Conservation (phyloP, 2,329 filamentous ascomycete genomes). For the Aschersonia sp. region DNA sequence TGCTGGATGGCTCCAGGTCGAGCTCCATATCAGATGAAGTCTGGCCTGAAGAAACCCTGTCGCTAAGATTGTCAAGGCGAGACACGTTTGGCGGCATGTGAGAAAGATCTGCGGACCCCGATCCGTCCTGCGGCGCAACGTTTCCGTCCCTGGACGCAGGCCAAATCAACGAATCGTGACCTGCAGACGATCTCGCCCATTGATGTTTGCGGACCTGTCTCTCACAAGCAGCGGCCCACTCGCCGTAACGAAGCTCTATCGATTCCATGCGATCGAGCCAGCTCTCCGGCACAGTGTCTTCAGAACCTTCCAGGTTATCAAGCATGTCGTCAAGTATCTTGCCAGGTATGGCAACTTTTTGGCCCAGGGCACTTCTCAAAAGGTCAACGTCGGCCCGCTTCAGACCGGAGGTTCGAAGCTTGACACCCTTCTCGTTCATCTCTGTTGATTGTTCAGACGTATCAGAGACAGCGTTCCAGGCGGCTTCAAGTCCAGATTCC, state of each 20-base stretch:
- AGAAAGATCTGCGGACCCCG: no score
- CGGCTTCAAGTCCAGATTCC: slow-evolving; percentile 48
- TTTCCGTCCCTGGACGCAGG: no score
- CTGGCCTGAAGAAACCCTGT: no score
- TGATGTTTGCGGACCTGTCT: slow-evolving; percentile 57
- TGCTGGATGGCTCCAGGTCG: no score
- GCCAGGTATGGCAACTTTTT: slow-evolving; percentile 56
- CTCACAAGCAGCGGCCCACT: slow-evolving; percentile 72
- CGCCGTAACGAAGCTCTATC: slow-evolving; percentile 62
- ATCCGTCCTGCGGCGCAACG: no score
- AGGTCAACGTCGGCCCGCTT: slow-evolving; percentile 34
- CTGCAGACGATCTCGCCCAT: slow-evolving; percentile 14
- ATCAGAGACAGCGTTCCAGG: slow-evolving; percentile 46
- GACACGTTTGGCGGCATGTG: no score
- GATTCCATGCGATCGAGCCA: slow-evolving; percentile 83
- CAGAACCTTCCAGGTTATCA: slow-evolving; percentile 68
- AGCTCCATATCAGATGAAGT: no score
- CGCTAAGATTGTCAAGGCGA: no score
- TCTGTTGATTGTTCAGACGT: slow-evolving; percentile 8
- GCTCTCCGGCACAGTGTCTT: slow-evolving; percentile 69
- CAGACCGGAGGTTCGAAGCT: slow-evolving; percentile 12
- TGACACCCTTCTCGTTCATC: slow-evolving; percentile 6
- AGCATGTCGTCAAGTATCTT: slow-evolving; percentile 70
- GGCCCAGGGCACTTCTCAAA: slow-evolving; percentile 50
- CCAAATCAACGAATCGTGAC: neutral